These are phyloP conservation scores for Acacia concinna DNA, from an alignment of 331 rosid species.

Conservation along the genomic window DNA sequence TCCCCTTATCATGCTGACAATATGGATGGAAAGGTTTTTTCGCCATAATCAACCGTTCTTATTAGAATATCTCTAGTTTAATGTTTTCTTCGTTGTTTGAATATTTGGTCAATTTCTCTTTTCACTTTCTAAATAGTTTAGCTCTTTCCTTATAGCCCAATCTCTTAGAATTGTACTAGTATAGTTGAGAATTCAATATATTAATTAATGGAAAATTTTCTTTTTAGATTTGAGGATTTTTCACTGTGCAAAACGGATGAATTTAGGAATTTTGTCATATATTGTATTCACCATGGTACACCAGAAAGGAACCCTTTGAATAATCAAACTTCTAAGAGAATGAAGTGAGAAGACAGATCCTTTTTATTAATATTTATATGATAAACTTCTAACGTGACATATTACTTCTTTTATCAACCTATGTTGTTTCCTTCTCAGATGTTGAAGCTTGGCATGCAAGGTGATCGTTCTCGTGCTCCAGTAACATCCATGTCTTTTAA, in stretches of 20 bases:
- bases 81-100: background rate
- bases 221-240: background rate
- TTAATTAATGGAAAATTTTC: slow-evolving; percentile 3
- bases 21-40: slow-evolving; percentile 77
- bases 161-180: slow-evolving; percentile 14
- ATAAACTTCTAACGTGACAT: slow-evolving; percentile 25
- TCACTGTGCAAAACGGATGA: background rate
- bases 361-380: slow-evolving; percentile 25
- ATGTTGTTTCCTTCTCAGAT: slow-evolving; percentile 55
- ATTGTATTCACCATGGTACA: background rate
- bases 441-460: slow-evolving; percentile 80
- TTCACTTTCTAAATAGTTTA: slow-evolving; percentile 19
- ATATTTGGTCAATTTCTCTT: slow-evolving; percentile 20
- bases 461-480: slow-evolving; percentile 72
- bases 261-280: slow-evolving; percentile 4
- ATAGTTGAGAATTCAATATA: slow-evolving; percentile 21
- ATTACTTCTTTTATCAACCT: slow-evolving; percentile 30
- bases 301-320: slow-evolving; percentile 23
- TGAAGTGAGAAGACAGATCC: slow-evolving; percentile 17
- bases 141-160: slow-evolving; percentile 19
- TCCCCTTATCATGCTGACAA: slow-evolving; percentile 73
- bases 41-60: slow-evolving; percentile 4
- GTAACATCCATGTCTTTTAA: slow-evolving; percentile 88
- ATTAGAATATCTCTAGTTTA: slow-evolving; percentile 20
- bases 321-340: background rate